Evolutionary conservation across 345 rosid species (phyloP).

Genomic region (Arabis alpina): DNA sequence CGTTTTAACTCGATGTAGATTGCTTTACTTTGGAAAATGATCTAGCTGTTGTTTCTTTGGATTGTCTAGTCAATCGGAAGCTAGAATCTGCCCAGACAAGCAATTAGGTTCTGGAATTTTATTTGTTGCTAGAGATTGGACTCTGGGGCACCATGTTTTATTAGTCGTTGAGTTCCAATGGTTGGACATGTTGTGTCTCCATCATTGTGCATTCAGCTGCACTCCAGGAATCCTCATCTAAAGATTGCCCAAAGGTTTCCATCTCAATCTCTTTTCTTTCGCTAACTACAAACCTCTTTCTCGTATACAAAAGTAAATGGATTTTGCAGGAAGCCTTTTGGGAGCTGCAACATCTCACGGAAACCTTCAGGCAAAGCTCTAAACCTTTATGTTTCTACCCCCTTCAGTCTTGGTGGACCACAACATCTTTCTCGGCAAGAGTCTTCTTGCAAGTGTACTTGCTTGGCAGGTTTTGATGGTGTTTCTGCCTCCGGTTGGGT

Average conservation of each 20-base stretch:
- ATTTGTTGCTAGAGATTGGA: background rate
- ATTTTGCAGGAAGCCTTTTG: slow-evolving; percentile 47
- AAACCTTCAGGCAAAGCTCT: slow-evolving; percentile 38
- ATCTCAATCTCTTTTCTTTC: background rate
- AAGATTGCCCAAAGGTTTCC: slow-evolving; percentile 44
- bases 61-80: background rate
- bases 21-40: background rate
- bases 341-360: slow-evolving; percentile 44
- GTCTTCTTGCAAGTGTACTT: slow-evolving; percentile 45
- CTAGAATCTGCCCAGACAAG: background rate
- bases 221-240: slow-evolving; percentile 35
- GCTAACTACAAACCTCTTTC: background rate
- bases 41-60: background rate
- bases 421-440: slow-evolving; percentile 30
- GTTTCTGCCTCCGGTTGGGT: slow-evolving; percentile 58
- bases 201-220: slow-evolving; percentile 52
- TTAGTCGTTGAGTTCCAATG: slow-evolving; percentile 51
- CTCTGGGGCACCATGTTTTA: slow-evolving; percentile 43
- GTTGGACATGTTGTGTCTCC: slow-evolving; percentile 53
- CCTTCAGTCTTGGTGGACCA: slow-evolving; percentile 41
- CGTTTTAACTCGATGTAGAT: slow-evolving; percentile 8
- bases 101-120: slow-evolving; percentile 11
- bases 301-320: slow-evolving; percentile 7
- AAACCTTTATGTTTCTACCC: slow-evolving; percentile 26
- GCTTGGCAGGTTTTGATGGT: slow-evolving; percentile 57